These are phyloP conservation scores for Metarhizium album DNA, from an alignment of 2,329 filamentous ascomycete species.

Conservation along the genomic window DNA sequence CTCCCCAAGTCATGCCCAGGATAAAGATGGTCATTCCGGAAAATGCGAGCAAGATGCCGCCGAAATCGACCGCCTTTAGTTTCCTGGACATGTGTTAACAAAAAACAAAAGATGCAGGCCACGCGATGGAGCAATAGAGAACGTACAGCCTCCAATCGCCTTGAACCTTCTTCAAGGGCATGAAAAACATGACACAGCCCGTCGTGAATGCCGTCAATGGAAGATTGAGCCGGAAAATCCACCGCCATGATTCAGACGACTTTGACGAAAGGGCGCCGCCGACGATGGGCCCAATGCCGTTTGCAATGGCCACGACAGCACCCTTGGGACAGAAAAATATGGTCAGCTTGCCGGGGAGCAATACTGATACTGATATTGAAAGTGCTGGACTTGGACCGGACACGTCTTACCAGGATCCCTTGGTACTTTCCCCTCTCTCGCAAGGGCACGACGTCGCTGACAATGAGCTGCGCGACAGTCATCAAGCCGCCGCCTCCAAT, in stretches of 20 bases:
- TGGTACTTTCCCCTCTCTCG: constrained; percentile 64
- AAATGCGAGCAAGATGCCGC: constrained; percentile 35
- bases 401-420: constrained; percentile 34
- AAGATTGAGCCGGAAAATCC: constrained; percentile 44
- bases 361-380: too few relatives aligned
- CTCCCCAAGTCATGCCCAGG: constrained; percentile 47
- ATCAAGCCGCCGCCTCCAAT: constrained; percentile 64
- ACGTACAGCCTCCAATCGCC: constrained; percentile 37
- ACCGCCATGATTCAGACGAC: constrained; percentile 36
- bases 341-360: too few relatives aligned
- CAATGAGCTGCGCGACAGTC: constrained; percentile 56
- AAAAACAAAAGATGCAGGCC: neutral
- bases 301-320: constrained; percentile 40
- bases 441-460: constrained; percentile 61
- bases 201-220: constrained; percentile 39
- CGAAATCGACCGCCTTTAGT: constrained; percentile 39
- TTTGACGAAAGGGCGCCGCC: constrained; percentile 39
- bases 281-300: constrained; percentile 43
- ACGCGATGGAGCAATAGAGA: neutral
- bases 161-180: constrained; percentile 43
- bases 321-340: constrained; percentile 25
- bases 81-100: constrained; percentile 22
- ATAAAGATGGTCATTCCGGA: constrained; percentile 35
- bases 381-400: rapidly evolving
- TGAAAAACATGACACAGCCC: constrained; percentile 38